Base-by-base conservation (phyloP, 2,329 filamentous ascomycete genomes). In the Diaporthe sp. region DNA sequence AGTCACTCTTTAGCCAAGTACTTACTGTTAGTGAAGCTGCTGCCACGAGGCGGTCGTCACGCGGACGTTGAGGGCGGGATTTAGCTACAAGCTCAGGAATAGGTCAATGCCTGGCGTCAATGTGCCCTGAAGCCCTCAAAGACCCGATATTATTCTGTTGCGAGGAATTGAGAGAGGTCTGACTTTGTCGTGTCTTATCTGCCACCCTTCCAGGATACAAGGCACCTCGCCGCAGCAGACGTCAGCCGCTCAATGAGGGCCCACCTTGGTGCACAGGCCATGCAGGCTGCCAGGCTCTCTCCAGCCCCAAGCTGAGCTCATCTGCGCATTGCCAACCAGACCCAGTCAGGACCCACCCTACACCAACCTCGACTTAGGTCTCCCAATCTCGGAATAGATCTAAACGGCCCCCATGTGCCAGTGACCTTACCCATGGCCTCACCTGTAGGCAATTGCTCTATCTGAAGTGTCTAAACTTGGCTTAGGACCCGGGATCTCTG, bases 161-260 rank as follows among this genome's bases (percentile, higher is more conserved):
- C 42, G 49, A 28, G 49, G 42, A 15, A 25, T 22, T 28, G 3
- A 12, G n/a, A 15, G 34, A 31, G 34, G 17, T 28, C 8, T 6
- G 49, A 53, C n/a, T 42, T 42, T 53, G 31, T 42, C 22, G n/a
- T 15, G 15, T 42, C 34, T 55, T 69, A 69, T 69, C 65, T 22
- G 49, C 31, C 15, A 28, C 7, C 34, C 49, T 15, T 19, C 49
- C 15, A 69, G 15, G 49, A 28, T 55, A 69, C 49, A 55, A 42
- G n/a, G 22, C 34, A 28, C n/a, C 65, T 55, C 22, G 34, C 49
- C 28, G 28, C 65, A 69, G 49, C 65, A 69, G 65, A 69, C 65
- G 65, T 69, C 65, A 55, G 65, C 65, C 65, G 65, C 37, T 69
- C 65, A 39, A 42, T 25, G 28, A 19, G 9, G 46, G 17, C 34